Base-by-base conservation (phyloP, 805 yeast genomes). In the Cephaloascus albidus region DNA sequence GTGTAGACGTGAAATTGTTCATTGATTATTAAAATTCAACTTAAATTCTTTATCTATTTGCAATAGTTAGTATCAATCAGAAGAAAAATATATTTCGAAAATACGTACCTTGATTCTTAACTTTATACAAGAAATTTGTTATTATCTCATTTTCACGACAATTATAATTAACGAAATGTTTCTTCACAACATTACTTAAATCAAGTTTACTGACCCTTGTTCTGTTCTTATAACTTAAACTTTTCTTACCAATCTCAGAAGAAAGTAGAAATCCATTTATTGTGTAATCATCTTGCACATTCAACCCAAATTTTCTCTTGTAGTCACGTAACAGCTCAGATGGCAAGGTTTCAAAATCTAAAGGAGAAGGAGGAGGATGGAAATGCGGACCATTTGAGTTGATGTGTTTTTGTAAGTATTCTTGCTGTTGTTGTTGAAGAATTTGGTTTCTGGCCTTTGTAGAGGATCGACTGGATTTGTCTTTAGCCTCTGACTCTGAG, bases 81-180 rank as follows among this genome's bases (percentile, higher is more conserved):
- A 20, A 36, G 19, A 28, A 5, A 14, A 20, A 36, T 26, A n/a
- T 15, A 4, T 12, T 6, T 15, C 55, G 55, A 23, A 17, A 35
- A 15, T 48, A 68, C 52, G 60, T 62, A 43, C 68, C 70, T 50
- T 85, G 85, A 52, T 86, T 81, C 52, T 78, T 78, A 39, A 86
- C 88, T 50, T 85, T 81, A 62, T 90, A 93, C 40, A 93, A 68
- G 55, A 90, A 93, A 51, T 85, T 88, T 30, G 96, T 86, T 32
- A 90, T 78, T 26, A 84, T 78, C 50, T 90, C 97, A 42, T 81
- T 78, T 53, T 90, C 98, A 49, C 85, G 78, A 3, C 78, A 77
- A 10, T 74, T 70, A 19, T 65, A 43, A 38, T 56, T 65, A 45
- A 70, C 50, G 49, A 89, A 86, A 57, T 90, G 97, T 40, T 71